Evolutionary conservation across 2,329 filamentous ascomycete species (phyloP).

Genomic region (Venturia pyrina): DNA sequence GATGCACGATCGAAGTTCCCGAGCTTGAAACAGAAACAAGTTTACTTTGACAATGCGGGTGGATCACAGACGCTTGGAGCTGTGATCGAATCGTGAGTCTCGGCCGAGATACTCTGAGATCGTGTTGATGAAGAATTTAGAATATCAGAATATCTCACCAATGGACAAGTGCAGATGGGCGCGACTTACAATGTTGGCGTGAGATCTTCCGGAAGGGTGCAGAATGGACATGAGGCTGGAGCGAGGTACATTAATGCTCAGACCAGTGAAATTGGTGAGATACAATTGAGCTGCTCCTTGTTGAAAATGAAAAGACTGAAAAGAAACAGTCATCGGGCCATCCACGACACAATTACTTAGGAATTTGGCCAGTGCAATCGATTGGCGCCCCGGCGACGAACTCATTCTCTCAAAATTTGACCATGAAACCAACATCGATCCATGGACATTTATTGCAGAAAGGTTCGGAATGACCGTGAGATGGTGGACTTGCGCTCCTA

Average conservation of each 20-base stretch:
- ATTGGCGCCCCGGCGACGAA: conserved; percentile 42
- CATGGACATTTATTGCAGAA: conserved; percentile 61
- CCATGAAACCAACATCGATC: conserved; percentile 67
- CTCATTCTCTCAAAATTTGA: conserved; percentile 63
- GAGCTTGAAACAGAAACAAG: conserved; percentile 53
- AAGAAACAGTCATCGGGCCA: conserved; percentile 50
- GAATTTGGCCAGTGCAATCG: conserved; percentile 43
- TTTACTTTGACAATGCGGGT: conserved; percentile 71
- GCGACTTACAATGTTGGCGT: conserved; percentile 55
- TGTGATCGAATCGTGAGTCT: conserved; percentile 54
- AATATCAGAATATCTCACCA: conserved; percentile 55
- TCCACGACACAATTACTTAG: conserved; percentile 70
- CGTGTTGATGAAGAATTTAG: conserved; percentile 21
- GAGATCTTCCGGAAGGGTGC: conserved; percentile 49
- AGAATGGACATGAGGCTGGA: conserved; percentile 51
- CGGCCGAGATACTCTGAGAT: background rate
- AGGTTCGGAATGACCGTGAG: conserved; percentile 52
- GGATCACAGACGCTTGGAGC: conserved; percentile 59
- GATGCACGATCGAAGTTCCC: conserved; percentile 55
- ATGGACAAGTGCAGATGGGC: conserved; percentile 66
- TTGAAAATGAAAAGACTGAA: background rate
- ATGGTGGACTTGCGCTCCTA: conserved; percentile 48
- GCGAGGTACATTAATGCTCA: conserved; percentile 62
- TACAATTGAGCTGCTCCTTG: background rate
- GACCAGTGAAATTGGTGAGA: conserved; percentile 51